Conservation (phyloP, 805 yeast genomes). For the Yarrowia phangngaensis region DNA sequence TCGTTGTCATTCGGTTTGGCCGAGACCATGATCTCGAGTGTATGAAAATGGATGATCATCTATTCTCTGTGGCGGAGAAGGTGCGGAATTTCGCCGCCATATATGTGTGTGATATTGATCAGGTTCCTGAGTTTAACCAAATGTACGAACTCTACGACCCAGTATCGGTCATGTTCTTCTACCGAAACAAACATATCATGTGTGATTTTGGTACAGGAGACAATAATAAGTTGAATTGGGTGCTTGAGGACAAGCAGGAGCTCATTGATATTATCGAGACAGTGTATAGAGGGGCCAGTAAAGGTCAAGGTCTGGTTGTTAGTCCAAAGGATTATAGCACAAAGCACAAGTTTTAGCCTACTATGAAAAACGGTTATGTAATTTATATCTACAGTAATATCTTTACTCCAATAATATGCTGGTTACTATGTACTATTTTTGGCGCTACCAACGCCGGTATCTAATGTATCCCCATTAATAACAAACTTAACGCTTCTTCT, state of each 20-base stretch:
- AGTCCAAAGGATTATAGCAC: constrained; percentile 56
- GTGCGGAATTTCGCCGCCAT: constrained; percentile 83
- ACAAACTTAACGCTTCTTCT: constrained; percentile 35
- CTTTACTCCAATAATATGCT: constrained; percentile 23
- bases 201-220: constrained; percentile 98
- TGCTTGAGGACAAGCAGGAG: constrained; percentile 75
- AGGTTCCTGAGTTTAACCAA: constrained; percentile 84
- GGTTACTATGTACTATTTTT: constrained; percentile 25
- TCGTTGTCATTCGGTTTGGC: constrained; percentile 88
- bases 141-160: constrained; percentile 92
- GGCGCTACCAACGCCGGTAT: constrained; percentile 19
- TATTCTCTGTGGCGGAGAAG: constrained; percentile 74
- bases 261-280: constrained; percentile 87
- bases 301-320: constrained; percentile 87
- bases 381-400: constrained; percentile 5
- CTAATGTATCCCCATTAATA: background rate
- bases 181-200: constrained; percentile 90
- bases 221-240: constrained; percentile 87
- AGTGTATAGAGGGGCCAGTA: constrained; percentile 82
- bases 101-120: constrained; percentile 81
- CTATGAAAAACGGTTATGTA: background rate
- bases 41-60: constrained; percentile 84
- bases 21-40: constrained; percentile 69
- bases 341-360: constrained; percentile 31
- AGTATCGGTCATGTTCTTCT: constrained; percentile 89